These are phyloP conservation scores for Tolypocladium paradoxum DNA, from an alignment of 2,329 filamentous ascomycete species.

Conservation along the genomic window DNA sequence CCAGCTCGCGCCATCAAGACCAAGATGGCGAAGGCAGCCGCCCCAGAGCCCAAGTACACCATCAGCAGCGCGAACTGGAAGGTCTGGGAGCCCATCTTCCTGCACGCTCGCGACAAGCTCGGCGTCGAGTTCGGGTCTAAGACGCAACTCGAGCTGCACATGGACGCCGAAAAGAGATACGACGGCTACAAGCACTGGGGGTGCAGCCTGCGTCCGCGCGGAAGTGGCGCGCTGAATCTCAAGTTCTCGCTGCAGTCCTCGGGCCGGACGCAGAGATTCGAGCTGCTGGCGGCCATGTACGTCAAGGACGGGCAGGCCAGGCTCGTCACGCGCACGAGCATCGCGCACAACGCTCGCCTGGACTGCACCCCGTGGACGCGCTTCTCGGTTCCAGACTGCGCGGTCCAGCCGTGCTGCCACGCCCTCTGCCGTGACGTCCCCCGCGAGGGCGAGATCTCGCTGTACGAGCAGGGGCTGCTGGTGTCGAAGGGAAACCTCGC, in stretches of 20 bases:
- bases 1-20: not conserved
- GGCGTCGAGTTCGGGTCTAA: not conserved
- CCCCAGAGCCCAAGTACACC: not conserved
- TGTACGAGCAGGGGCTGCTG: not conserved
- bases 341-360: not conserved
- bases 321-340: not conserved
- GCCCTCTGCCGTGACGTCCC: not conserved
- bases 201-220: not conserved
- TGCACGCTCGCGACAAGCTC: not conserved
- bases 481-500: not conserved
- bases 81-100: not conserved
- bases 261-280: not conserved
- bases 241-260: not conserved
- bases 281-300: not conserved
- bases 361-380: not conserved
- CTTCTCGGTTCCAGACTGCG: not conserved
- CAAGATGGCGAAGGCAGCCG: not conserved
- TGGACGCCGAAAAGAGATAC: not conserved
- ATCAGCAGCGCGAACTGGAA: not conserved
- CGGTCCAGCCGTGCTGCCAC: not conserved
- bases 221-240: not conserved
- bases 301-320: not conserved
- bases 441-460: not conserved
- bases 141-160: not conserved
- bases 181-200: not conserved